Evolutionary conservation across 2,329 filamentous ascomycete species (phyloP), one percentile per base, ranked within the genome.

Genomic region (Diaporthe helianthi): DNA sequence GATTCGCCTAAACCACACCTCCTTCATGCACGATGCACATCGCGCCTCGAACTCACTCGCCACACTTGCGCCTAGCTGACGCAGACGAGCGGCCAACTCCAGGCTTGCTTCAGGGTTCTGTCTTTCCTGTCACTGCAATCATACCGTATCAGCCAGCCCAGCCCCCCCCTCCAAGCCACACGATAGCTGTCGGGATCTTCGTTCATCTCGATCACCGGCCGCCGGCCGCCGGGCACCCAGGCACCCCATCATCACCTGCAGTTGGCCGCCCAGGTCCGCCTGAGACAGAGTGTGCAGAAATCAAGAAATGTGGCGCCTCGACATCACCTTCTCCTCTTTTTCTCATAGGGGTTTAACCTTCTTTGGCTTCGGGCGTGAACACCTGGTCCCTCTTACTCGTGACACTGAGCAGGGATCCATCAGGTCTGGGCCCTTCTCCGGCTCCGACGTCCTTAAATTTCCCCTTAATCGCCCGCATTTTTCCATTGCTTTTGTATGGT

Each of bases 281-380:
- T 46, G 31, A 19, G 13, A 49, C 36, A 58, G 36, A 38, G 24
- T 15, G 54, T 58, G 54, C 54, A 58, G 26, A 67, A 67, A 67
- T 58, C 65, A 67, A 19, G 65, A 67, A 67, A 51, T 67, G 52
- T 67, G 65, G 65, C 65, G 44, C 65, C 19, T 49, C 65, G 65
- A 67, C 65, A 67, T 67, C 65, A 67, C 54, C 24, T 22, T 67
- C 65, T 55, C 65, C 65, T 58, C 64, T 67, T 67, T 67, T 67
- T 67, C 52, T 58, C 13, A 9, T 24, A 38, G 31, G 19, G 33
- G 52, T 22, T 49, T 67, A 67, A 44, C 44, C 54, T 51, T 54
- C 49, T 54, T 52, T n/a, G 36, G 63, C 19, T 65, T 54, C 26
- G 29, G 22, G 26, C 24, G 31, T 51, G 33, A 22, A 29, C 19